phyloP scores from a whole-genome alignment of 371 early-diverging fungal genomes.

The Batkoa obscura region DNA sequence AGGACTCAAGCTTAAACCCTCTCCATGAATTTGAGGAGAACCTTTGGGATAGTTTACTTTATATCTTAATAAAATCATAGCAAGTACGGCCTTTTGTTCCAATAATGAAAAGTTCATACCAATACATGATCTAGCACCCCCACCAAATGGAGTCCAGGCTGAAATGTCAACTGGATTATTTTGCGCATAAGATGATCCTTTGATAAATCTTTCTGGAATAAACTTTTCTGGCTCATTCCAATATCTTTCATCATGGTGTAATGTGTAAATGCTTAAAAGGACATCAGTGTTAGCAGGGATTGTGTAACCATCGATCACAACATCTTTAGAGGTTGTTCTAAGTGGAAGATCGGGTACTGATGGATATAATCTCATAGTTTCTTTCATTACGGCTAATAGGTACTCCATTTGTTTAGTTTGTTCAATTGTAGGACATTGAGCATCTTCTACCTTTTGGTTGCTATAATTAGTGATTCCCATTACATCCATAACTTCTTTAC shows the following conservation, averaged over 20 bases:
- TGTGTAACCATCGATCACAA: not conserved
- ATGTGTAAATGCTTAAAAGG: not conserved
- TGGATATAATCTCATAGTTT: not conserved
- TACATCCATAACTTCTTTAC: not conserved
- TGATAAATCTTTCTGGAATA: not conserved
- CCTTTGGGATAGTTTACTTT: too few species aligned
- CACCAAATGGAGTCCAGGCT: conserved; percentile 4
- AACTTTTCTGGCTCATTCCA: not conserved
- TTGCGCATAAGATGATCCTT: not conserved
- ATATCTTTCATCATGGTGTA: not conserved
- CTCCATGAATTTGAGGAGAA: too few species aligned
- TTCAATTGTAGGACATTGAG: not conserved
- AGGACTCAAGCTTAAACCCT: too few species aligned
- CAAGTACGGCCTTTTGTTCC: conserved; percentile 26
- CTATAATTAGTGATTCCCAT: too few species aligned
- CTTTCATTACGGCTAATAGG: not conserved
- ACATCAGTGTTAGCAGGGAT: not conserved
- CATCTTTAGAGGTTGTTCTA: not conserved
- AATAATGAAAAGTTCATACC: conserved; percentile 32
- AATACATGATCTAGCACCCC: conserved; percentile 14
- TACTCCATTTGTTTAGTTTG: not conserved
- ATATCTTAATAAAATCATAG: conserved; percentile 20
- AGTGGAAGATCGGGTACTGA: not conserved
- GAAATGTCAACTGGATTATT: not conserved
- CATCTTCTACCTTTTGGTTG: too few species aligned